phyloP scores from a whole-genome alignment of 163 green algal species.

The Smithsoniella earleae region DNA sequence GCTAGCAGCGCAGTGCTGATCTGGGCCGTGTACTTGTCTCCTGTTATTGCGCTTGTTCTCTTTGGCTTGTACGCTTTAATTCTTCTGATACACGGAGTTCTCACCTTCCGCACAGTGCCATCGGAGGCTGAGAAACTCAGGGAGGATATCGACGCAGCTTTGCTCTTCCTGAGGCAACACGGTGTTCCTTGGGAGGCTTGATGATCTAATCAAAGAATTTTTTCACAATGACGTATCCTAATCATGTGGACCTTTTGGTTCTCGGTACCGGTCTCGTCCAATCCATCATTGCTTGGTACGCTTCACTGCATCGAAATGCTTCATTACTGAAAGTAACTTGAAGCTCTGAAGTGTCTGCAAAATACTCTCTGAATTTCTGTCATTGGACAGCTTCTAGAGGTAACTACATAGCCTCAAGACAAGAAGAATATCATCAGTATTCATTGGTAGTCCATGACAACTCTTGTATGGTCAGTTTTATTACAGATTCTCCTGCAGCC shows the following conservation, averaged over 20 bases:
- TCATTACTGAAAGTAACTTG: no score
- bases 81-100: constrained; percentile 25
- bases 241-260: constrained; percentile 13
- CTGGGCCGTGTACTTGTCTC: not conserved
- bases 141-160: constrained; percentile 5
- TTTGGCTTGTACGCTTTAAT: constrained; percentile 16
- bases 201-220: not conserved
- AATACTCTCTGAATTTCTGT: no score
- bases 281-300: constrained; percentile 15
- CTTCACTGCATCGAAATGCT: no score
- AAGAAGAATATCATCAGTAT: no score
- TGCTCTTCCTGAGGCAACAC: not conserved
- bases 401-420: no score
- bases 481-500: no score
- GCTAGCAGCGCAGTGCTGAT: not conserved
- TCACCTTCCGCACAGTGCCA: constrained; percentile 24
- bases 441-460: no score
- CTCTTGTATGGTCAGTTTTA: no score
- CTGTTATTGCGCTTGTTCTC: not conserved
- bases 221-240: not conserved
- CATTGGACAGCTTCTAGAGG: no score
- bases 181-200: not conserved
- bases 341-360: no score
- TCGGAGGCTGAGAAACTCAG: not conserved
- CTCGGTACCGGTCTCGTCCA: constrained; percentile 20